Conservation (phyloP, 352 stramenopile genomes). For the Globisporangium splendens region DNA sequence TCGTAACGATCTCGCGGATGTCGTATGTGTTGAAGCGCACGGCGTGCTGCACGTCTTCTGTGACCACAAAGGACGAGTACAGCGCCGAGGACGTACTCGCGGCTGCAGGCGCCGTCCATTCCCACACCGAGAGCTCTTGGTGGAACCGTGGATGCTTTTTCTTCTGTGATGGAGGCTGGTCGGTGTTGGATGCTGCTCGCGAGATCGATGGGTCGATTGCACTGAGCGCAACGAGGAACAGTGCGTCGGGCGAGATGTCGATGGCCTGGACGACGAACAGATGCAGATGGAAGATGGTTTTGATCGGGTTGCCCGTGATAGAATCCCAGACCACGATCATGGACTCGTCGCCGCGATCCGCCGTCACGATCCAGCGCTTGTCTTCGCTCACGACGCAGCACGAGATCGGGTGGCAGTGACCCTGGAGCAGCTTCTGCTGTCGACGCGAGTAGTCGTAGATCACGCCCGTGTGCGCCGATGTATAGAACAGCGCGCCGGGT, state of each 20-base stretch:
- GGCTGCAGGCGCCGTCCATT: constrained; percentile 60
- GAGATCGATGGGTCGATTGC: constrained; percentile 26
- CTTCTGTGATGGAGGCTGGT: background rate
- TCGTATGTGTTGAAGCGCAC: constrained; percentile 91
- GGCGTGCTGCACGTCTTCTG: constrained; percentile 66
- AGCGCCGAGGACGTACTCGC: constrained; percentile 23
- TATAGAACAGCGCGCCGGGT: constrained; percentile 84
- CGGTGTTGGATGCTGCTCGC: constrained; percentile 3
- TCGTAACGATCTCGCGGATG: constrained; percentile 87
- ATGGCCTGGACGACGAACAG: constrained; percentile 71
- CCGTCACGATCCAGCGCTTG: constrained; percentile 92
- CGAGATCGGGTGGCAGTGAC: constrained; percentile 90
- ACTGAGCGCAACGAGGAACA: constrained; percentile 87
- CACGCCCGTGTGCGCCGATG: constrained; percentile 88
- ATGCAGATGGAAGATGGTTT: constrained; percentile 89
- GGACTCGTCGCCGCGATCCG: constrained; percentile 79
- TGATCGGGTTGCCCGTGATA: constrained; percentile 79
- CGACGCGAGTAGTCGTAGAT: constrained; percentile 91
- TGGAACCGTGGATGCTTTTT: constrained; percentile 35
- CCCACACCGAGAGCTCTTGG: constrained; percentile 87
- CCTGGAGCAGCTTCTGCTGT: constrained; percentile 87
- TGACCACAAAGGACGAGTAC: constrained; percentile 67
- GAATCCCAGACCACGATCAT: constrained; percentile 93
- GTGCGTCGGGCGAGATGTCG: constrained; percentile 87
- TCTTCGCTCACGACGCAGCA: constrained; percentile 87